phyloP scores from a whole-genome alignment of 2,329 filamentous ascomycete species.

The Ceratocystis albifundus region DNA sequence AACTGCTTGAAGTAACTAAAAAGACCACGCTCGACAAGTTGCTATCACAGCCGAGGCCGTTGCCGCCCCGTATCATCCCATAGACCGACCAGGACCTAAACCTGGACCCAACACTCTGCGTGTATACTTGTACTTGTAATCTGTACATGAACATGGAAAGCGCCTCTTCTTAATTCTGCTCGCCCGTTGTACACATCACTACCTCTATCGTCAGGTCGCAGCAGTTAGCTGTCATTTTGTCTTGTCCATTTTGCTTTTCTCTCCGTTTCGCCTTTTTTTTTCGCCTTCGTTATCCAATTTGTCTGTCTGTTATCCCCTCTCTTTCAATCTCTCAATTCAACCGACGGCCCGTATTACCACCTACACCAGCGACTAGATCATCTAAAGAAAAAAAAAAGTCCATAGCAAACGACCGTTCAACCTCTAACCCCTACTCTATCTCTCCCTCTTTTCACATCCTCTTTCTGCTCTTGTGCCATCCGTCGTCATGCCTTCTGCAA shows the following conservation, averaged over 20 bases:
- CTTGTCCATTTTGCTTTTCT: neutral
- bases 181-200: conserved; percentile 13
- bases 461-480: neutral
- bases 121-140: neutral
- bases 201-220: neutral
- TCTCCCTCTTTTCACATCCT: neutral
- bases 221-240: neutral
- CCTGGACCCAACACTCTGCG: neutral
- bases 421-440: too few species aligned
- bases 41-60: neutral
- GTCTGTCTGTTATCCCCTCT: neutral
- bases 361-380: neutral
- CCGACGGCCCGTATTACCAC: neutral
- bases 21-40: neutral
- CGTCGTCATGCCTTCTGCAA: conserved; percentile 41
- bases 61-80: neutral
- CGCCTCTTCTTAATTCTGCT: conserved; percentile 14
- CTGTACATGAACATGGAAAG: conserved; percentile 8
- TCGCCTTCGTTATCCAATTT: neutral
- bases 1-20: neutral
- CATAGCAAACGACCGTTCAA: neutral
- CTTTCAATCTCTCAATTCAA: neutral
- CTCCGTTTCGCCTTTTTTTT: neutral
- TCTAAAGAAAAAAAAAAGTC: neutral
- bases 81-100: neutral